Evolutionary conservation across 1,284 basidiomycete species (phyloP).

Genomic region (Phaffia rhodozyma): DNA sequence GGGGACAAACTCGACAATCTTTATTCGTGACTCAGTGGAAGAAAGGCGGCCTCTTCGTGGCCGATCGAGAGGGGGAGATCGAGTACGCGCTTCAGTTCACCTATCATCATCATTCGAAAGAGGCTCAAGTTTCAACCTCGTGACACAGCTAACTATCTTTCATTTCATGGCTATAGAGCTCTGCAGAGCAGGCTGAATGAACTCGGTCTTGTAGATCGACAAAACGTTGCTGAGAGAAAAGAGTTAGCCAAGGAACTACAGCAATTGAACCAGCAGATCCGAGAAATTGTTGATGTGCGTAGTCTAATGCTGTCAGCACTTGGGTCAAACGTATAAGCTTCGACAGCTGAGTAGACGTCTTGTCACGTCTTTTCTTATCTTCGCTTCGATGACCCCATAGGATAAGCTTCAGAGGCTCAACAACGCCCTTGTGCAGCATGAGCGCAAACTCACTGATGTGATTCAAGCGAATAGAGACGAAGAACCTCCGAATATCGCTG

Average conservation of each 20-base stretch:
- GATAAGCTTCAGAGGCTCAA: neutral
- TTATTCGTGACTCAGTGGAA: slow-evolving; percentile 15
- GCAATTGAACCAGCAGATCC: slow-evolving; percentile 21
- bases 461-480: slow-evolving; percentile 58
- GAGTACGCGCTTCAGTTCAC: slow-evolving; percentile 20
- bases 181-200: no score
- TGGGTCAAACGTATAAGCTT: neutral
- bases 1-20: slow-evolving; percentile 9
- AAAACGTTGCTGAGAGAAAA: slow-evolving; percentile 1
- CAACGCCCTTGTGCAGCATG: slow-evolving; percentile 1
- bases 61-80: slow-evolving; percentile 24
- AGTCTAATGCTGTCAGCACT: no score
- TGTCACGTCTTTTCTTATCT: neutral
- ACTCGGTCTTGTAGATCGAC: no score
- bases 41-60: slow-evolving; percentile 23
- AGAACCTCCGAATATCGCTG: slow-evolving; percentile 56
- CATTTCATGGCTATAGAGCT: no score
- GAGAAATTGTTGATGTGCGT: no score
- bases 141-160: no score
- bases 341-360: no score
- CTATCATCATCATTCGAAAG: no score
- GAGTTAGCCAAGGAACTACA: slow-evolving; percentile 1
- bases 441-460: slow-evolving; percentile 32
- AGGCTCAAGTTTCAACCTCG: no score
- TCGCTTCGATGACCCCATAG: neutral